Percentiles rank a stretch among this genome's conserved stretches.
Evolutionary conservation across 768 basidiomycete species (phyloP).

Genomic region (Boletus tylopilopsis): DNA sequence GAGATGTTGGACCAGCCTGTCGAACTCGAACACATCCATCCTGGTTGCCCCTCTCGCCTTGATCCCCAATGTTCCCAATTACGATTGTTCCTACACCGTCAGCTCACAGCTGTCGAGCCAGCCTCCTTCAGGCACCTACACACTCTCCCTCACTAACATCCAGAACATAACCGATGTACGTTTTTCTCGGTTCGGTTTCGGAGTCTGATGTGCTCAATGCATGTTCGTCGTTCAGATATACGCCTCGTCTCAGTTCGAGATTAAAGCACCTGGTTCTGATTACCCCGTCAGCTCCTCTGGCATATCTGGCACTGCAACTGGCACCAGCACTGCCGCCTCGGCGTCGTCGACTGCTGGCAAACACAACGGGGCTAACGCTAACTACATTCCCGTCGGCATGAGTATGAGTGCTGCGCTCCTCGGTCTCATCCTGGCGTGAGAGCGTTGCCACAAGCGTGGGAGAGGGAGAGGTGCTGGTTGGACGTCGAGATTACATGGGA

Average conservation of each 20-base stretch:
- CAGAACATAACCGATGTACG: conserved; percentile 53
- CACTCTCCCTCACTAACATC: conserved; percentile 45
- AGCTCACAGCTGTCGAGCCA: conserved; percentile 42
- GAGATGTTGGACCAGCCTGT: conserved; percentile 32
- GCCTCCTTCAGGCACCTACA: conserved; percentile 44
- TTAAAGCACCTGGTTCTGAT: conserved; percentile 51
- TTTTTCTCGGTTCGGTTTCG: conserved; percentile 6
- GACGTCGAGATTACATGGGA: no score
- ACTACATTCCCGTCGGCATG: conserved; percentile 27
- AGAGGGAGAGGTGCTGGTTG: no score
- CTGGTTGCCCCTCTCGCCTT: conserved; percentile 36
- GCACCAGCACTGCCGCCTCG: conserved; percentile 13
- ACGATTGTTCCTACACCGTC: conserved; percentile 55
- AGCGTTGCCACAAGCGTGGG: not conserved
- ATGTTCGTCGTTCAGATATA: conserved; percentile 42
- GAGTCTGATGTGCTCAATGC: not conserved
- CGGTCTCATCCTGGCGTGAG: conserved; percentile 26
- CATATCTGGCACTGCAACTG: conserved; percentile 21
- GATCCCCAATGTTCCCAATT: conserved; percentile 51
- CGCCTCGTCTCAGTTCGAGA: conserved; percentile 56
- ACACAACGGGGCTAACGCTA: conserved; percentile 7
- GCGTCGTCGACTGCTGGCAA: conserved; percentile 17
- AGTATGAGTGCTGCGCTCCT: conserved; percentile 29
- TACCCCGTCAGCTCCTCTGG: conserved; percentile 42
- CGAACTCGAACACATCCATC: conserved; percentile 41